Evolutionary conservation across 225 moss, liverwort and hornwort species (phyloP).

Genomic region (Straminergon stramineum): DNA sequence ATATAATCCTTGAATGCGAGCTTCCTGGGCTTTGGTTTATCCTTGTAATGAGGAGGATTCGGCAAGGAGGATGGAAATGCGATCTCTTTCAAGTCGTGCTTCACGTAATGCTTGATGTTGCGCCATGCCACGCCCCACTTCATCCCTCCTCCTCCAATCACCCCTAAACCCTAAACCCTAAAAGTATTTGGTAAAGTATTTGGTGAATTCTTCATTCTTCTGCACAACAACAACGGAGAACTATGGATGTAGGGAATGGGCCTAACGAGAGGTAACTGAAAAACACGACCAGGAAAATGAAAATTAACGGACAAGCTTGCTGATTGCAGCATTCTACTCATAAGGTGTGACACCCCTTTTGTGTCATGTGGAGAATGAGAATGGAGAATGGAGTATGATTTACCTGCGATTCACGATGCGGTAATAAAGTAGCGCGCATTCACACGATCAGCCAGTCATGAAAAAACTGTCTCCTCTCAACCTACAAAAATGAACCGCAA

Average conservation of each 20-base stretch:
- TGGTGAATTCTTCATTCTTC: background rate
- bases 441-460: too few species aligned
- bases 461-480: too few species aligned
- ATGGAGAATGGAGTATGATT: too few species aligned
- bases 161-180: background rate
- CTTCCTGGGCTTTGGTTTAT: slow-evolving; percentile 51
- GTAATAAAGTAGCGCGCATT: too few species aligned
- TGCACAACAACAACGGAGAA: background rate
- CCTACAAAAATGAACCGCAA: too few species aligned
- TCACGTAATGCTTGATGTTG: slow-evolving; percentile 67
- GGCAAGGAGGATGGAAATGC: slow-evolving; percentile 86
- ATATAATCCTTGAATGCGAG: slow-evolving; percentile 52
- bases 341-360: too few species aligned
- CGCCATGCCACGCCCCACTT: slow-evolving; percentile 84
- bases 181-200: background rate
- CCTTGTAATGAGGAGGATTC: slow-evolving; percentile 60
- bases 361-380: too few species aligned
- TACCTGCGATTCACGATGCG: too few species aligned
- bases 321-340: background rate
- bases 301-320: background rate
- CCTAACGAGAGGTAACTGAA: background rate
- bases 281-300: background rate
- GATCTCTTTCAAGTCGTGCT: slow-evolving; percentile 80
- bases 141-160: slow-evolving; percentile 27
- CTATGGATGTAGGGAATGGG: background rate